Percentiles rank a stretch among this genome's conserved stretches.
phyloP scores from a whole-genome alignment of 306 rosid genomes.

The Prunus kanzakura region DNA sequence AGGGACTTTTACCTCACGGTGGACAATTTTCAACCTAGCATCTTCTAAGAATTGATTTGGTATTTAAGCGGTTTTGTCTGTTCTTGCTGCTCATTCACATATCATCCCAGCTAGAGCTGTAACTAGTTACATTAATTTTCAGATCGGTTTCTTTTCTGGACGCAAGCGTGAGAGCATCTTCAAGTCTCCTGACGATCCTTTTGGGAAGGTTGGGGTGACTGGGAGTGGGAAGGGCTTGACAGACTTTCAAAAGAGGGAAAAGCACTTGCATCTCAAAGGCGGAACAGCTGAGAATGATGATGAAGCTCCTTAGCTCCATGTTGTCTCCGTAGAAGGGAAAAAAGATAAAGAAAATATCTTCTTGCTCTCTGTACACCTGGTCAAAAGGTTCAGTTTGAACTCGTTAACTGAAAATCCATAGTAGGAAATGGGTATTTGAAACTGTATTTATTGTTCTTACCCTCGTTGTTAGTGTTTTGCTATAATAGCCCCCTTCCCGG shows the following conservation, averaged over 20 bases:
- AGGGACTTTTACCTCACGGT: not conserved
- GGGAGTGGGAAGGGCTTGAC: slow-evolving; percentile 99
- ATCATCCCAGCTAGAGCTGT: not conserved
- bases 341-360: not conserved
- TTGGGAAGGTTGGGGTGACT: slow-evolving; percentile 97
- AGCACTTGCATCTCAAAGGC: slow-evolving; percentile 95
- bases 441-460: not conserved
- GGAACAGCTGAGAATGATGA: slow-evolving; percentile 77
- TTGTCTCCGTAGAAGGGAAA: not conserved
- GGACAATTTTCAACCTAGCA: not conserved
- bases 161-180: slow-evolving; percentile 94
- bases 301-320: slow-evolving; percentile 32
- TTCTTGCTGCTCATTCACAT: not conserved
- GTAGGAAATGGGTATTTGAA: not conserved
- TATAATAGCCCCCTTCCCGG: not conserved
- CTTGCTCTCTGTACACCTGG: not conserved
- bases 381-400: not conserved
- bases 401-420: not conserved
- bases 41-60: not conserved
- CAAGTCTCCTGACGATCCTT: slow-evolving; percentile 95
- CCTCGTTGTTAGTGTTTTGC: not conserved
- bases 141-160: slow-evolving; percentile 93
- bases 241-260: slow-evolving; percentile 91
- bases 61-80: not conserved
- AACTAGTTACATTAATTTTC: slow-evolving; percentile 9